Base-by-base conservation (phyloP, 179 eudicot species). In the Gypsophila paniculata region DNA sequence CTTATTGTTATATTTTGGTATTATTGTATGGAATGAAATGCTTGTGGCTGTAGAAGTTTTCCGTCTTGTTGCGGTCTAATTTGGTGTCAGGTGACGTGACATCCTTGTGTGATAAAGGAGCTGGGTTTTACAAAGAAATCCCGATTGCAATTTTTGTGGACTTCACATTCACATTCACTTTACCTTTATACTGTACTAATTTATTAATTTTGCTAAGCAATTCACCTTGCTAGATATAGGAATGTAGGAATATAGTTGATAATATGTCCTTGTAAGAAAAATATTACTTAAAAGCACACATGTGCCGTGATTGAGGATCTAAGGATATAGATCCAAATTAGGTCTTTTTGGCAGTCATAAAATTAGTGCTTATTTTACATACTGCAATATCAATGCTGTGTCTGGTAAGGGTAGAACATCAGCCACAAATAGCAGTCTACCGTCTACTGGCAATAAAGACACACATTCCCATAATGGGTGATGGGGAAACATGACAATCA, bases 391-490 rank as follows among this genome's bases (percentile, higher is more conserved):
- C 42, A 85, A 81, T 67, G 89, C 91, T 65, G 96, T 83, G 75
- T 83, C 95, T 0, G 91, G 93, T 44, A 85, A 79, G 5, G 99
- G 99, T 34, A 89, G 78, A 75, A 92, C 82, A 78, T 95, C 99
- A 42, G 97, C 95, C 65, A 90, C 96, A 77, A 77, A 86, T 62
- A 95, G 89, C 96, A 95, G 92, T 71, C 97, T 85, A 61, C 97
- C 97, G 75, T 95, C 97, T 55, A 95, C 75, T 42, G 99, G 99
- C 59, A 95, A 65, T 25, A 96, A 88, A 76, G 93, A 90, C 32
- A 95, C 96, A 64, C 86, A 87, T 82, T 95, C 99, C 46, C 96
- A 78, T 65, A 92, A 81, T 11, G 32, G 3, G 11, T 9, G 11
- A 42, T 42, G 46, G 46, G 46, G 46, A 42, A 42, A 42, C 3